Evolutionary conservation across 2,329 filamentous ascomycete genomes (phyloP).

Genomic region (Colletotrichum caudatum): DNA sequence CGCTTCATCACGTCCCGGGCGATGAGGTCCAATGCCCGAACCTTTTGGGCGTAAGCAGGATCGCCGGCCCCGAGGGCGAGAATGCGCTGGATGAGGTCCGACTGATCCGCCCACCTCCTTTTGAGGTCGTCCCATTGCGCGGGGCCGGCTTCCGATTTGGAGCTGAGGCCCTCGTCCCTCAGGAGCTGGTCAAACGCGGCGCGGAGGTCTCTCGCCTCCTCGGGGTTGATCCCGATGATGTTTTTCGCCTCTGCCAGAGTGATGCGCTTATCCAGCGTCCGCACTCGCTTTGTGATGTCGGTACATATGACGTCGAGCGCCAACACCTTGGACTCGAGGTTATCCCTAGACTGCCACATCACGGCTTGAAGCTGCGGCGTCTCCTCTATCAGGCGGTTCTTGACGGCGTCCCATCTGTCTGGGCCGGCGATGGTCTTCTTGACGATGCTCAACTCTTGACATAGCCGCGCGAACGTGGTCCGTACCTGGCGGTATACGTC

Average conservation of each 20-base stretch:
- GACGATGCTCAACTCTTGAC: conserved; percentile 72
- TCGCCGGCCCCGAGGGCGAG: conserved; percentile 65
- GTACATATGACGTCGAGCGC: conserved; percentile 84
- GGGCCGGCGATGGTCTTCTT: conserved; percentile 83
- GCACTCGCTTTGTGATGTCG: conserved; percentile 85
- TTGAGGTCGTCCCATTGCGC: conserved; percentile 80
- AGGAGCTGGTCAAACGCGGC: conserved; percentile 75
- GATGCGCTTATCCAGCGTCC: conserved; percentile 73
- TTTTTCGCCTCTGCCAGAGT: conserved; percentile 82
- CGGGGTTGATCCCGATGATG: conserved; percentile 58
- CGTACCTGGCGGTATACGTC: conserved; percentile 73
- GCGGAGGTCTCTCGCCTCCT: conserved; percentile 69
- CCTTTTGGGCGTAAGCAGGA: conserved; percentile 65
- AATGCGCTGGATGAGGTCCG: conserved; percentile 65
- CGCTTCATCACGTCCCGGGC: conserved; percentile 84
- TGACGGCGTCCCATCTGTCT: conserved; percentile 79
- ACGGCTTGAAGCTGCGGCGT: conserved; percentile 72
- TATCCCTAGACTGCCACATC: conserved; percentile 69
- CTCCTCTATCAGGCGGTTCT: conserved; percentile 74
- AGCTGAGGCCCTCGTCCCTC: conserved; percentile 74
- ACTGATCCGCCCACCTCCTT: conserved; percentile 72
- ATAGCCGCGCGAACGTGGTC: conserved; percentile 77
- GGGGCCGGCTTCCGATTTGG: conserved; percentile 78
- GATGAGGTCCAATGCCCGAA: conserved; percentile 76
- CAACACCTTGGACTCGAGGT: conserved; percentile 72